A percentile compares a stretch with the other conserved stretches of the same genome.
Evolutionary conservation across 345 rosid genomes (phyloP).

Genomic region (Angophora floribunda): DNA sequence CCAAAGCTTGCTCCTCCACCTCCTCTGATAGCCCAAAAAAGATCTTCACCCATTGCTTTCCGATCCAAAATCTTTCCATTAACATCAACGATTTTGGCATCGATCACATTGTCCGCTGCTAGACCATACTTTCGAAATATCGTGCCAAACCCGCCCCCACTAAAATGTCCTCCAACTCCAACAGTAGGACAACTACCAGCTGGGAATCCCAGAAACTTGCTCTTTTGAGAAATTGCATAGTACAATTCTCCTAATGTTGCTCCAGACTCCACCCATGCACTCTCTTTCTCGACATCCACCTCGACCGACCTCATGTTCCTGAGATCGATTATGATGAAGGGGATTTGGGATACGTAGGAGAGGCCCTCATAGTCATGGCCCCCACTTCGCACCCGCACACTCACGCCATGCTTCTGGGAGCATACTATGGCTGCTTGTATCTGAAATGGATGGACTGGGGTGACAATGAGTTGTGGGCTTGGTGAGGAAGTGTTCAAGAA

Average conservation of each 20-base stretch:
- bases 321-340: slow-evolving; percentile 50
- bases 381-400: slow-evolving; percentile 48
- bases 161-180: slow-evolving; percentile 59
- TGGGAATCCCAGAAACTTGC: slow-evolving; percentile 50
- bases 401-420: slow-evolving; percentile 22
- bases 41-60: slow-evolving; percentile 51
- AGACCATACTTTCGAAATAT: slow-evolving; percentile 74
- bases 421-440: slow-evolving; percentile 57
- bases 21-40: slow-evolving; percentile 69
- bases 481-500: slow-evolving; percentile 28
- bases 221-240: slow-evolving; percentile 44
- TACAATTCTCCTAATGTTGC: slow-evolving; percentile 65
- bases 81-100: slow-evolving; percentile 49
- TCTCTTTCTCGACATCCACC: slow-evolving; percentile 20
- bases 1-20: slow-evolving; percentile 78
- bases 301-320: slow-evolving; percentile 28
- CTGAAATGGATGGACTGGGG: slow-evolving; percentile 34
- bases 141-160: slow-evolving; percentile 60
- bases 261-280: slow-evolving; percentile 68
- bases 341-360: slow-evolving; percentile 41
- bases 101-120: slow-evolving; percentile 64
- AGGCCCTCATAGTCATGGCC: slow-evolving; percentile 70
- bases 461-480: slow-evolving; percentile 51
- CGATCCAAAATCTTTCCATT: slow-evolving; percentile 46
- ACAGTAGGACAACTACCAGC: slow-evolving; percentile 54